Percentiles rank a stretch among this genome's conserved stretches.
Conservation (phyloP, 2,329 filamentous ascomycete species). For the Neodidymelliopsis sp. region DNA sequence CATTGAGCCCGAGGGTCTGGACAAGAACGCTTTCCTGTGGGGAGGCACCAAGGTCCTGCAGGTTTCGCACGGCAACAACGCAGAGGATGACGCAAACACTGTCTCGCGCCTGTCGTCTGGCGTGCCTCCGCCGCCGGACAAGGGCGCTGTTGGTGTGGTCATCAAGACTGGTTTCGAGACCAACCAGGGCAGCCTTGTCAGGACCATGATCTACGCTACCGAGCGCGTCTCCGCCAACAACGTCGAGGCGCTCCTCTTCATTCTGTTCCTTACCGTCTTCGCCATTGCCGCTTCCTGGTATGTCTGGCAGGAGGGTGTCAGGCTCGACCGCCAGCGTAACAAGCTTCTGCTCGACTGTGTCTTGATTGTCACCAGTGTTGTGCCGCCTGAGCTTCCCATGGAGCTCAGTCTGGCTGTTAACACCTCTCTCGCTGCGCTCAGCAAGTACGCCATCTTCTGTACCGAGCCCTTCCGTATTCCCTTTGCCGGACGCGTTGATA, state of each 20-base stretch:
- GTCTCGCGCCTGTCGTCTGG: constrained; percentile 75
- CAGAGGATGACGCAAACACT: constrained; percentile 67
- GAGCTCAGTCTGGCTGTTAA: constrained; percentile 97
- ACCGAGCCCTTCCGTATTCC: constrained; percentile 99
- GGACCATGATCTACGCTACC: constrained; percentile 99
- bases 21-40: constrained; percentile 97
- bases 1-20: constrained; percentile 87
- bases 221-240: constrained; percentile 99
- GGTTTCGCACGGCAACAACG: constrained; percentile 83
- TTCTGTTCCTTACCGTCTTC: constrained; percentile 94
- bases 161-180: constrained; percentile 99
- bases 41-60: constrained; percentile 98
- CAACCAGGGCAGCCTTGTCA: constrained; percentile 94
- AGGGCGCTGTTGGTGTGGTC: constrained; percentile 91
- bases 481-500: constrained; percentile 91
- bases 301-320: constrained; percentile 96
- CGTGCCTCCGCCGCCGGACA: constrained; percentile 85
- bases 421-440: constrained; percentile 91
- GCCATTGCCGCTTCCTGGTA: constrained; percentile 98
- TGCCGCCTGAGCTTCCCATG: constrained; percentile 98
- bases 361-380: constrained; percentile 96
- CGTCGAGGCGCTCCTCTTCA: constrained; percentile 93
- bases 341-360: constrained; percentile 97
- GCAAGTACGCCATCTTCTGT: constrained; percentile 96
- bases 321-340: constrained; percentile 92